phyloP scores from a whole-genome alignment of 352 stramenopile species.

The Phytophthora pinifolia region DNA sequence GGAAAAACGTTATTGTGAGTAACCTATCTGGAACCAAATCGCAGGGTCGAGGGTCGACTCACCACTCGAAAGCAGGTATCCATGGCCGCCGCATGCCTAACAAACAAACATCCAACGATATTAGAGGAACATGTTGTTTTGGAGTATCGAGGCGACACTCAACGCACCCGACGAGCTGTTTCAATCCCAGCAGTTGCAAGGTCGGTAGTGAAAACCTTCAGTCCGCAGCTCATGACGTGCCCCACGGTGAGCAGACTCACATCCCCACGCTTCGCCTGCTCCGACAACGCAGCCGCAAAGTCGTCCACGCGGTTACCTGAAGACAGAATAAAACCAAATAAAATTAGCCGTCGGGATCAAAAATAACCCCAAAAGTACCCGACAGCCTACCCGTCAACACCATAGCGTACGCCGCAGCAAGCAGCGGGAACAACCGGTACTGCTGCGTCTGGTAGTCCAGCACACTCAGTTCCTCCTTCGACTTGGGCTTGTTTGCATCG shows the following conservation, averaged over 20 bases:
- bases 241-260: constrained; percentile 37
- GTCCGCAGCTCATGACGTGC: constrained; percentile 44
- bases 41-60: background rate
- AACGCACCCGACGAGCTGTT: constrained; percentile 29
- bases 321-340: background rate
- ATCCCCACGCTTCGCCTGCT: constrained; percentile 32
- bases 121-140: constrained; percentile 1
- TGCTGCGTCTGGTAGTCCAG: constrained; percentile 96
- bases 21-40: background rate
- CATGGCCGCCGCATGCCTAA: constrained; percentile 92
- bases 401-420: constrained; percentile 92
- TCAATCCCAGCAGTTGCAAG: constrained; percentile 36
- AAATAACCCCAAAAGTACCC: constrained; percentile 1
- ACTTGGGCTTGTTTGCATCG: constrained; percentile 49
- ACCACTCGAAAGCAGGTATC: constrained; percentile 90
- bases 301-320: constrained; percentile 34
- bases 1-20: constrained; percentile 11
- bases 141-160: background rate
- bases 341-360: too few species aligned
- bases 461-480: constrained; percentile 83
- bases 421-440: constrained; percentile 91
- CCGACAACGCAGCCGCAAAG: constrained; percentile 35
- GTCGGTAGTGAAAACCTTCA: constrained; percentile 43
- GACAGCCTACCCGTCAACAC: constrained; percentile 46
- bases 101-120: background rate